These are phyloP conservation scores for Penicillium nordicum DNA, from an alignment of 2,329 filamentous ascomycete genomes.

Conservation along the genomic window DNA sequence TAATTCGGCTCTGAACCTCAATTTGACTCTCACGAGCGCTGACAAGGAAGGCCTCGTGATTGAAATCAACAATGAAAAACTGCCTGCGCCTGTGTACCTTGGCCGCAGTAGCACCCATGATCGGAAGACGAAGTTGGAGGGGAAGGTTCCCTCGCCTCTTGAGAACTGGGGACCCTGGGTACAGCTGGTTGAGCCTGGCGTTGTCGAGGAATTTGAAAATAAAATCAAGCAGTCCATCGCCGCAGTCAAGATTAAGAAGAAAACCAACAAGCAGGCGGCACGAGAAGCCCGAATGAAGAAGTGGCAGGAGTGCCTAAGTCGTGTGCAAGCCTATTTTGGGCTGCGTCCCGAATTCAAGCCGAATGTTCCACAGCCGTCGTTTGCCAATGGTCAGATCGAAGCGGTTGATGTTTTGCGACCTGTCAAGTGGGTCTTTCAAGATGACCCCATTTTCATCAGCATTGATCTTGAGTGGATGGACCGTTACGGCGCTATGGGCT, in stretches of 20 bases:
- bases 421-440: conserved; percentile 44
- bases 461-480: conserved; percentile 86
- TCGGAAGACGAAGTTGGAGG: conserved; percentile 39
- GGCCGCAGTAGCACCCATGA: conserved; percentile 53
- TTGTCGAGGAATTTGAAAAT: conserved; percentile 28
- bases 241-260: conserved; percentile 50
- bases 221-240: conserved; percentile 54
- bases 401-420: conserved; percentile 48
- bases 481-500: conserved; percentile 58
- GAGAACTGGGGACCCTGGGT: neutral
- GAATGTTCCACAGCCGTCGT: neutral
- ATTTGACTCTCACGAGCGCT: conserved; percentile 57
- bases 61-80: conserved; percentile 58
- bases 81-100: conserved; percentile 65
- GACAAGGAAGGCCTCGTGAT: conserved; percentile 57
- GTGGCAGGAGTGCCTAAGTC: conserved; percentile 56
- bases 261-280: conserved; percentile 47
- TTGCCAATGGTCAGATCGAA: neutral
- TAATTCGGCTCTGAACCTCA: conserved; percentile 52
- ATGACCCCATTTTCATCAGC: conserved; percentile 66
- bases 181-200: neutral
- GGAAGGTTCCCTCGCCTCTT: conserved; percentile 30
- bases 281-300: conserved; percentile 38
- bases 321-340: conserved; percentile 68
- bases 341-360: conserved; percentile 44